Evolutionary conservation across 352 stramenopile genomes (phyloP), one percentile per base, ranked within the genome.

Genomic region (Thalassiosira hispida): DNA sequence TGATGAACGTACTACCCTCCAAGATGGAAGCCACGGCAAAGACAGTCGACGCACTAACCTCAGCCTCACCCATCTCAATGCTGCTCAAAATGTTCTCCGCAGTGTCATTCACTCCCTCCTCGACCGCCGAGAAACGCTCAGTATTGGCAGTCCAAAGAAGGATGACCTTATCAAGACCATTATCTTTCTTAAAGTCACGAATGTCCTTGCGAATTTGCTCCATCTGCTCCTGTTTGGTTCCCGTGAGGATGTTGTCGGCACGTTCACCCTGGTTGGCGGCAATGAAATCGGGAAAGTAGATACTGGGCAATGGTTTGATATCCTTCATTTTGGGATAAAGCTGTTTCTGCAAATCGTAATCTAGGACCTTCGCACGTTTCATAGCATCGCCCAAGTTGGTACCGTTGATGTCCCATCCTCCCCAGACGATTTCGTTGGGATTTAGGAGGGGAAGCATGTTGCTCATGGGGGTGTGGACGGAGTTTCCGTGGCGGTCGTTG

Each of bases 201-300:
- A 99, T 99, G 84, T 99, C 88, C 44, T 90, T 82, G 49, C 90
- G 92, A 55, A 96, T 87, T 40, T 92, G 69, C 56, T 98, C 96
- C 73, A 99, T 86, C 88, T 99, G 97, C 84, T 98, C 95, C 86
- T 98, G 94, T 91, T 99, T 99, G 73, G 90, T 95, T 66, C 97
- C 97, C 63, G 90, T 96, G 35, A 99, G 87, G 29, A 99, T 83
- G 92, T 99, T 98, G 88, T 99, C 95, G 2, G 97, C 97, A 74
- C 97, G 96, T 77, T 99, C 97, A 35, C 94, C 93, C 91, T 99
- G 97, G 92, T 99, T 99, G 22, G 97, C 97, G 29, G 97, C 97
- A 71, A 99, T 99, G 77, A 99, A 99, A 84, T 99, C 97, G 35
- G 96, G 96, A 90, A 98, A 98, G 90, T 99, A 99, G 62, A 99